Base-by-base conservation (phyloP, 129 eudicot genomes). In the Cynara cardunculus region DNA sequence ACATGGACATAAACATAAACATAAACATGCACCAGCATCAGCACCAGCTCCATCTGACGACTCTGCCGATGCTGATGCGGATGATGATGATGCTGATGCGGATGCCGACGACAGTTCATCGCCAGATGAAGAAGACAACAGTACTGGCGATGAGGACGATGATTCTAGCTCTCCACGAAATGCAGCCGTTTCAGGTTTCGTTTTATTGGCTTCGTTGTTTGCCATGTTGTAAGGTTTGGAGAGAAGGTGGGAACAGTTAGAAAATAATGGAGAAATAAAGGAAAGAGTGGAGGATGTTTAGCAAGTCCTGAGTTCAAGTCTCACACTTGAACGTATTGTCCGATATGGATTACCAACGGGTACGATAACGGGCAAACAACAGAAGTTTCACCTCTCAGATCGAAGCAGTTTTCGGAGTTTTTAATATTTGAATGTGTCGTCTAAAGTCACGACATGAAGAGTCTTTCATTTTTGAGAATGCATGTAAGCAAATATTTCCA, bases 181-280 rank as follows among this genome's bases (percentile, higher is more conserved):
- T 9, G 76, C 22, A 2, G 10, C 39, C 1, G 61, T 22, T 39
- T 72, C 76, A 12, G 32, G 62, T 22, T 5, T 39, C 21, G 13
- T 39, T 6, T 34, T 72, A 32, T 12, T 72, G 76, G 76, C 76
- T 39, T 72, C 34, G 21, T 37, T 39, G 30, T 14, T 72, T 72
- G 22, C 76, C 12, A 72, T 2, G 25, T 24, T 72, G 34, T 72
- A 72, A 39, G 25, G 27, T 1, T 72, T 24, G 62, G 62, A 24
- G 34, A 37, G 5, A 19, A 31, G 0, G 49, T 31, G 44, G 21
- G 26, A 25, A 24, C 64, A 25, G 1, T 11, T 72, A 72, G 64
- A 37, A 24, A 72, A 72, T 72, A 21, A 64, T 22, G 34, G 31
- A 72, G 62, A 4, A 72, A 72, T 72, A 72, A 72, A 72, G 27